phyloP scores from a whole-genome alignment of 2,329 filamentous ascomycete species.

The Penicillium sp. region DNA sequence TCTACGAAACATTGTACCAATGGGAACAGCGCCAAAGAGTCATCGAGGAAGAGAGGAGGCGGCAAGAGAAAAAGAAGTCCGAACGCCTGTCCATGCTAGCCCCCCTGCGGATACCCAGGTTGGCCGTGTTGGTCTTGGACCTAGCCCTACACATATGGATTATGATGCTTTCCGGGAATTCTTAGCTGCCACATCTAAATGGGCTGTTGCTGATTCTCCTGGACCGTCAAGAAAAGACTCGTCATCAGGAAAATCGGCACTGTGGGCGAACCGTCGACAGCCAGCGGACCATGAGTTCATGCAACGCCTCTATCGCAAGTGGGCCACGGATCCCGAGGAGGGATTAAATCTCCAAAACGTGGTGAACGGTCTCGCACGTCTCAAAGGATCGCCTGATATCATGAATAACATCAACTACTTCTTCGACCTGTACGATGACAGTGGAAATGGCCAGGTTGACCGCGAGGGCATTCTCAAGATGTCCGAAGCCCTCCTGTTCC shows the following conservation, averaged over 20 bases:
- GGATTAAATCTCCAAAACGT: conserved; percentile 86
- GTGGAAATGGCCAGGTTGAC: conserved; percentile 85
- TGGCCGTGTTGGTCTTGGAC: conserved; percentile 81
- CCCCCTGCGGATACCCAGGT: conserved; percentile 66
- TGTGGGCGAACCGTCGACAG: conserved; percentile 59
- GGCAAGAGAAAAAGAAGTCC: conserved; percentile 60
- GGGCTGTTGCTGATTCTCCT: conserved; percentile 88
- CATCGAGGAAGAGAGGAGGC: conserved; percentile 70
- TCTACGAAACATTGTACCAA: conserved; percentile 89
- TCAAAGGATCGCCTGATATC: conserved; percentile 92
- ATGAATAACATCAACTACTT: conserved; percentile 98
- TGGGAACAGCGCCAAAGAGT: conserved; percentile 78
- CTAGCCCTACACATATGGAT: conserved; percentile 91
- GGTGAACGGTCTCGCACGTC: conserved; percentile 81
- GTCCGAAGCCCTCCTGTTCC: conserved; percentile 87
- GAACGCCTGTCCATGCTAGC: conserved; percentile 44
- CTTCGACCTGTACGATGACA: conserved; percentile 95
- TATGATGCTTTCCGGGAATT: conserved; percentile 97
- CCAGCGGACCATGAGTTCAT: conserved; percentile 96
- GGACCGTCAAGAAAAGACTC: conserved; percentile 55
- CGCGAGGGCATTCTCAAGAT: conserved; percentile 93
- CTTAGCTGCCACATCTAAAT: conserved; percentile 81
- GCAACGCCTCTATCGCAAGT: conserved; percentile 78
- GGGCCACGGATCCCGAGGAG: conserved; percentile 78
- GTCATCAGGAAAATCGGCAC: conserved; percentile 52